A percentile compares a stretch with the other conserved stretches of the same genome.
Conservation (phyloP, 768 basidiomycete genomes). For the Fomitopsis pulvina region DNA sequence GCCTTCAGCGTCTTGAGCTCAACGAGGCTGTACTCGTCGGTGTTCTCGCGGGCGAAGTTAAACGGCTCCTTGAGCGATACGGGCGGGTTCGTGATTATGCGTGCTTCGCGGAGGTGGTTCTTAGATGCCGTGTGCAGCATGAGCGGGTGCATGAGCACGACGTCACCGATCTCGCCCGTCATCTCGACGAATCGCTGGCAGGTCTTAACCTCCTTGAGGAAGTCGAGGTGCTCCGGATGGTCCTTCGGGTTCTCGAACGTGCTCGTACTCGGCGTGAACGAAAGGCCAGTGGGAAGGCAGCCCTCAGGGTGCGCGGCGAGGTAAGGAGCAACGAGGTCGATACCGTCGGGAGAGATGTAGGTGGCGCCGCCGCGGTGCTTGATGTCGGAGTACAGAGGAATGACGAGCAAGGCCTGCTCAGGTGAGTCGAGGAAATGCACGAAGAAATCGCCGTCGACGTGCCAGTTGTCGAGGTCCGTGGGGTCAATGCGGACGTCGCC, state of each 20-base stretch:
- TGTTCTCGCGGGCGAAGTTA: conserved; percentile 38
- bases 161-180: conserved; percentile 58
- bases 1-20: conserved; percentile 53
- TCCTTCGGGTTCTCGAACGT: conserved; percentile 27
- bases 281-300: conserved; percentile 36
- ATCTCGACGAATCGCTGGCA: conserved; percentile 44
- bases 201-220: conserved; percentile 35
- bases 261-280: conserved; percentile 42
- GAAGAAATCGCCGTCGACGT: conserved; percentile 57
- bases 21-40: conserved; percentile 47
- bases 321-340: conserved; percentile 42
- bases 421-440: conserved; percentile 60
- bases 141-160: conserved; percentile 55
- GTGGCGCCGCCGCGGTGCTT: conserved; percentile 49
- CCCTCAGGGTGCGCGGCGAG: conserved; percentile 48
- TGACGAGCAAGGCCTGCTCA: conserved; percentile 57
- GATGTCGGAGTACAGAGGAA: conserved; percentile 56
- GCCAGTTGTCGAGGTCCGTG: conserved; percentile 53
- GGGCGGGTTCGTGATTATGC: conserved; percentile 63
- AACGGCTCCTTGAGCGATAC: conserved; percentile 50
- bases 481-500: conserved; percentile 28
- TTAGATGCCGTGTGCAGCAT: conserved; percentile 62
- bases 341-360: conserved; percentile 52
- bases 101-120: conserved; percentile 47
- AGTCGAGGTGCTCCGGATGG: conserved; percentile 39